phyloP scores from a whole-genome alignment of 495 filamentous ascomycete species.

The Diplogelasinospora grovesii region DNA sequence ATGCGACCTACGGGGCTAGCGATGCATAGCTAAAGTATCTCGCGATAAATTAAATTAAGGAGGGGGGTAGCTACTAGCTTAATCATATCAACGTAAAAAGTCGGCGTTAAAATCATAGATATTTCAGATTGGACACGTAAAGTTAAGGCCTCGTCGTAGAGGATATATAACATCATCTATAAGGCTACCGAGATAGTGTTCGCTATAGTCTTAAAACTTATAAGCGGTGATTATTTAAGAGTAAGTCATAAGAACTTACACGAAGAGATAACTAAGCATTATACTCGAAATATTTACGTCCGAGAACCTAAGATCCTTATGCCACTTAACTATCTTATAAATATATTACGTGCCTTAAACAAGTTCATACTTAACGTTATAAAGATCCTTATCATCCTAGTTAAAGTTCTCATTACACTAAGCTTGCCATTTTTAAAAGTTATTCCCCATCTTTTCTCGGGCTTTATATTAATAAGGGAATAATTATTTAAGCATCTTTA shows the following conservation, averaged over 20 bases:
- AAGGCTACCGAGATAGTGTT: constrained; percentile 16
- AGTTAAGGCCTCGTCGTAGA: constrained; percentile 4
- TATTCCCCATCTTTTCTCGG: constrained; percentile 11
- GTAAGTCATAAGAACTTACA: constrained; percentile 22
- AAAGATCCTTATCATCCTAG: constrained; percentile 4
- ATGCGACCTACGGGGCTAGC: constrained; percentile 14
- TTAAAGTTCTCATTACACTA: constrained; percentile 6
- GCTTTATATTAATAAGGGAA: constrained; percentile 9
- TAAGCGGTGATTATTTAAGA: no score
- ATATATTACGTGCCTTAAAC: constrained; percentile 16
- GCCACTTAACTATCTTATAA: constrained; percentile 7
- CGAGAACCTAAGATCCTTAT: constrained; percentile 6
- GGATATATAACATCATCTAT: constrained; percentile 16
- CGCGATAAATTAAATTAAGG: constrained; percentile 16
- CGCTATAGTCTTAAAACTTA: no score
- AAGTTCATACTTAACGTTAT: constrained; percentile 16
- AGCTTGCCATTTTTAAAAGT: constrained; percentile 15
- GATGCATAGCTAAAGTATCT: constrained; percentile 16
- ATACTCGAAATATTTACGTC: constrained; percentile 3
- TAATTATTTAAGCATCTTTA: constrained; percentile 14
- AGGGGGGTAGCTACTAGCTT: constrained; percentile 16
- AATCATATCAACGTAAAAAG: constrained; percentile 4
- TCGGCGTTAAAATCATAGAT: constrained; percentile 4
- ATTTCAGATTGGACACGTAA: constrained; percentile 10
- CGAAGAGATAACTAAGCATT: constrained; percentile 19